A percentile compares a stretch with the other conserved stretches of the same genome.
Evolutionary conservation across 257 asterid species (phyloP).

Genomic region (Przewalskia tangutica): DNA sequence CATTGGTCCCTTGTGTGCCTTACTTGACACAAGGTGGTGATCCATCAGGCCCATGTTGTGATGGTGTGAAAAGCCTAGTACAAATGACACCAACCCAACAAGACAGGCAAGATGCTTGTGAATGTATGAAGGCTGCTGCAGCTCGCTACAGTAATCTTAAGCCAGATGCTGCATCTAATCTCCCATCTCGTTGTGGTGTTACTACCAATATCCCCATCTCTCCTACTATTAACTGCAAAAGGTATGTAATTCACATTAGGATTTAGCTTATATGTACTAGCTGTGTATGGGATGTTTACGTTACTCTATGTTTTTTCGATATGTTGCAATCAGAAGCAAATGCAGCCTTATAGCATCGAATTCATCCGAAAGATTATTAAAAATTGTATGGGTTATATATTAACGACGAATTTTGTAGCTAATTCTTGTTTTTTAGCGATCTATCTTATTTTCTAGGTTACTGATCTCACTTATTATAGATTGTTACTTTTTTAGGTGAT

Average conservation of each 20-base stretch:
- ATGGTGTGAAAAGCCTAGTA: conserved; percentile 22
- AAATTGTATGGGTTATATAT: too few relatives aligned
- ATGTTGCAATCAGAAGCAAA: too few relatives aligned
- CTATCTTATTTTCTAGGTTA: too few relatives aligned
- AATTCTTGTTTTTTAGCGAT: too few relatives aligned
- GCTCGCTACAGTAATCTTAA: conserved; percentile 14
- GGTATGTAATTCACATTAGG: conserved; percentile 6
- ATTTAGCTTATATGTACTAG: background rate
- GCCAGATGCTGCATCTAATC: conserved; percentile 35
- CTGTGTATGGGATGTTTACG: too few relatives aligned
- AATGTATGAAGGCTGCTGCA: conserved; percentile 47
- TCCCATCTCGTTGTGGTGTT: conserved; percentile 49
- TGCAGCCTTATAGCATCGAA: too few relatives aligned
- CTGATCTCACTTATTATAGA: too few relatives aligned
- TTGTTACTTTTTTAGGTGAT: too few relatives aligned
- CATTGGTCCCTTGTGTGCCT: conserved; percentile 27
- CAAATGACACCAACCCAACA: conserved; percentile 12
- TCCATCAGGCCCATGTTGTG: conserved; percentile 31
- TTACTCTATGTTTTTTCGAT: background rate
- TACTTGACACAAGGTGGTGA: conserved; percentile 35
- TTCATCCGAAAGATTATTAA: too few relatives aligned
- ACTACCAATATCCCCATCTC: conserved; percentile 17
- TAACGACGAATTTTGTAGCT: too few relatives aligned
- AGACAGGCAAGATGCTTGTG: conserved; percentile 45
- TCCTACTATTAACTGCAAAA: conserved; percentile 36